Evolutionary conservation across 306 rosid genomes (phyloP), one percentile per base, ranked within the genome.

Genomic region (Astragalus membranaceus): DNA sequence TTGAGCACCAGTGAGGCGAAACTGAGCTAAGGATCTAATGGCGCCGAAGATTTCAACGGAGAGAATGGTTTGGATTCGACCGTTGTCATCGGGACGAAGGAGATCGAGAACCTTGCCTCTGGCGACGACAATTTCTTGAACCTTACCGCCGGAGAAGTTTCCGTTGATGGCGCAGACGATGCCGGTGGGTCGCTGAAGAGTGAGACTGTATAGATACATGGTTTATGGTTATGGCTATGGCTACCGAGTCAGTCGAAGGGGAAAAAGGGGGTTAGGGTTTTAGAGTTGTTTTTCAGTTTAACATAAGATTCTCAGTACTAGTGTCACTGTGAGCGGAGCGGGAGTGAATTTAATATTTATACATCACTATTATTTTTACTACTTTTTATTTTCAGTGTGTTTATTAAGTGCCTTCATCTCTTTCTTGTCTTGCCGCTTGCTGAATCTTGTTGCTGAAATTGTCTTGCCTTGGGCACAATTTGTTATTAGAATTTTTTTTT

Each of bases 21-120:
- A 94, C 77, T 83, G 99, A 68, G 92, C 88, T 56, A 94, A 78
- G 26, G 97, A 91, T 65, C 96, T 78, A 43, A 94, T 80, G 11
- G 86, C 96, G 29, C 99, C 99, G 61, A 94, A 94, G 10, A 87
- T 74, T 79, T 94, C 99, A n/a, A 91, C 97, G 26, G 99, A 94
- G 67, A 94, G 98, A 5, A 88, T 20, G 64, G 97, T 91, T 82
- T 91, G 99, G 83, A 94, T 81, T 80, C 95, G 85, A 76, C 99
- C 96, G 44, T 79, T 86, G 60, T 88, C 96, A 54, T 94, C 99
- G 12, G 97, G 98, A 10, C 99, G 96, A 44, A 94, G 92, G 70
- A 94, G 96, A 73, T 94, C 99, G 62, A 94, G 96, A 10, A 91
- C 90, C 70, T 90, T 94, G 69, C 99, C 99, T 16, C 96, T 68